phyloP scores from a whole-genome alignment of 2,329 filamentous ascomycete species.

The Curvularia spicifera region DNA sequence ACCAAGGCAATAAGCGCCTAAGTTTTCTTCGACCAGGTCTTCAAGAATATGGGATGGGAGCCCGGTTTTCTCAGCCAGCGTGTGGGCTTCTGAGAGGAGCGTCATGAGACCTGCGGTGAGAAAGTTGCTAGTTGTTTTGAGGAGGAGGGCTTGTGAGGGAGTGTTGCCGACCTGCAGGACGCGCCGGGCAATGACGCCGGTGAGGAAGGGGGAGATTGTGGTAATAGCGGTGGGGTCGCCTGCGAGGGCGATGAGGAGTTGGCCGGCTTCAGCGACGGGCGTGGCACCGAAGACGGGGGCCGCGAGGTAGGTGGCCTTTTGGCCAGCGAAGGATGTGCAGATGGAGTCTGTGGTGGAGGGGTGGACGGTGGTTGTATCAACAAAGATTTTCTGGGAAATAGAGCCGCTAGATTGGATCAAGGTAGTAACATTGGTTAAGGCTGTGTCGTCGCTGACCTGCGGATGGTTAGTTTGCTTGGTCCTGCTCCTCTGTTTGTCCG shows the following conservation, averaged over 20 bases:
- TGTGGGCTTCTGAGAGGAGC: slow-evolving; percentile 58
- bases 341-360: slow-evolving; percentile 51
- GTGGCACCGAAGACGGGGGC: slow-evolving; percentile 60
- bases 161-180: slow-evolving; percentile 55
- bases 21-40: slow-evolving; percentile 49
- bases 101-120: slow-evolving; percentile 59
- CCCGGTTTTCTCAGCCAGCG: slow-evolving; percentile 56
- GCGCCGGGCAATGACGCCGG: slow-evolving; percentile 50
- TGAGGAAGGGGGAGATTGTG: slow-evolving; percentile 50
- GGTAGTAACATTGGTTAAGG: slow-evolving; percentile 44
- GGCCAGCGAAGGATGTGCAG: slow-evolving; percentile 33
- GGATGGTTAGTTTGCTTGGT: background rate
- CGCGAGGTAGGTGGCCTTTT: slow-evolving; percentile 51
- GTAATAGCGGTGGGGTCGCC: slow-evolving; percentile 50
- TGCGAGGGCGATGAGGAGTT: slow-evolving; percentile 57
- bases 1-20: slow-evolving; percentile 35
- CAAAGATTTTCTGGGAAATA: slow-evolving; percentile 52
- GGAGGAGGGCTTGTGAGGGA: slow-evolving; percentile 53
- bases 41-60: slow-evolving; percentile 53
- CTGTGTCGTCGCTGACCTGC: slow-evolving; percentile 52
- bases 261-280: slow-evolving; percentile 55
- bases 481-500: background rate
- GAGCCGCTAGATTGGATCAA: slow-evolving; percentile 28
- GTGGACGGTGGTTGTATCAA: slow-evolving; percentile 61
- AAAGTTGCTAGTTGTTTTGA: slow-evolving; percentile 60